Conservation (phyloP, 768 basidiomycete genomes). For the Collybia mongolica region DNA sequence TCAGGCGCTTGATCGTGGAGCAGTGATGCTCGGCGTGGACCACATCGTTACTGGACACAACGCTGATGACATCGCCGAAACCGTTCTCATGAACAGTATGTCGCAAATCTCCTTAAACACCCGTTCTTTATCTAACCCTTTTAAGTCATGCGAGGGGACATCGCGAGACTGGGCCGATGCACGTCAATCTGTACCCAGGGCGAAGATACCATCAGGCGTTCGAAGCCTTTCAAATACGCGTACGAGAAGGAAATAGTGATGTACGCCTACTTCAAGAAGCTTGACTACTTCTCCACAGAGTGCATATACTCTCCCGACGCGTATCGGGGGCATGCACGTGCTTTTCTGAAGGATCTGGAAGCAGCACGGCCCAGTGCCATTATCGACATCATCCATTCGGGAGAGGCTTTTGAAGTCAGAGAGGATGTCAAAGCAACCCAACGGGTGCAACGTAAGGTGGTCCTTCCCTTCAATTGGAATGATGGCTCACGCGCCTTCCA, state of each 20-base stretch:
- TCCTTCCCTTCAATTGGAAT: background rate
- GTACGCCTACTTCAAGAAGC: conserved; percentile 97
- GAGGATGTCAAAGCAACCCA: conserved; percentile 84
- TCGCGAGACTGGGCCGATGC: conserved; percentile 90
- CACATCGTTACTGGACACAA: conserved; percentile 99
- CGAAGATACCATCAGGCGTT: conserved; percentile 94
- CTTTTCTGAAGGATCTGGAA: conserved; percentile 94
- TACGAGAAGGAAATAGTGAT: conserved; percentile 99
- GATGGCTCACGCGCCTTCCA: conserved; percentile 27
- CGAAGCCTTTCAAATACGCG: conserved; percentile 99
- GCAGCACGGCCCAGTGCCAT: conserved; percentile 92
- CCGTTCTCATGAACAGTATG: conserved; percentile 97
- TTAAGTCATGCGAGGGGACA: conserved; percentile 96
- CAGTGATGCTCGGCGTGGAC: conserved; percentile 83
- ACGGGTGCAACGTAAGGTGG: conserved; percentile 75
- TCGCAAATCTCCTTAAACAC: conserved; percentile 9
- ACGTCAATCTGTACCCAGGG: conserved; percentile 94
- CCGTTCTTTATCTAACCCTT: conserved; percentile 1
- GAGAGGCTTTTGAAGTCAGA: conserved; percentile 86
- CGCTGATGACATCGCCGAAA: conserved; percentile 98
- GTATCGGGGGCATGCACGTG: conserved; percentile 93
- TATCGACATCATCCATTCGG: conserved; percentile 96
- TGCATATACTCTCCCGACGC: conserved; percentile 99
- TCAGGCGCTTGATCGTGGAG: conserved; percentile 95
- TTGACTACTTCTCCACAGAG: conserved; percentile 98